These are phyloP conservation scores for Fragaria iinumae DNA, from an alignment of 306 rosid species.

Conservation along the genomic window DNA sequence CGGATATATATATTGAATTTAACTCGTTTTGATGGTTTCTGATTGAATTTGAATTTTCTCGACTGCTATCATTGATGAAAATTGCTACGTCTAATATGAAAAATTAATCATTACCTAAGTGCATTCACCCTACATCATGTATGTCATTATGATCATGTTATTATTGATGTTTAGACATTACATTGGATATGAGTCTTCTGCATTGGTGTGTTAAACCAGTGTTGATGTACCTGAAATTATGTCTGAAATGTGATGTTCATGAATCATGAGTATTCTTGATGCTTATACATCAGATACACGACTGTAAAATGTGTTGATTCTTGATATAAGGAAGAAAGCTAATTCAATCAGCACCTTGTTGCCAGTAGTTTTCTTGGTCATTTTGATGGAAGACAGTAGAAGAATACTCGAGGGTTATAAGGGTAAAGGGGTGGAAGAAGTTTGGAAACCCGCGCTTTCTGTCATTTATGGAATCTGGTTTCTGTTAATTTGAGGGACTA, in stretches of 20 bases:
- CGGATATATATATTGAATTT: not conserved
- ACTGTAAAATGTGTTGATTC: not conserved
- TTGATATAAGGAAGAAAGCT: not conserved
- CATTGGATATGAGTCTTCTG: not conserved
- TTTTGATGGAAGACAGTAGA: not conserved
- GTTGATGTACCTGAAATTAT: not conserved
- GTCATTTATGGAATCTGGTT: not conserved
- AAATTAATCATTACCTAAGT: not conserved
- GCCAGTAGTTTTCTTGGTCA: not conserved
- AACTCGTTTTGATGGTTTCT: not conserved
- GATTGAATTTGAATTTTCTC: not conserved
- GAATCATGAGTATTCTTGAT: not conserved
- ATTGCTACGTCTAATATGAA: not conserved
- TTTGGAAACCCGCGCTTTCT: not conserved
- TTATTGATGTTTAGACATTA: not conserved
- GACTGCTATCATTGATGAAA: conserved; percentile 5
- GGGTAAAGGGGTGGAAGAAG: not conserved
- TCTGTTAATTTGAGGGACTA: not conserved
- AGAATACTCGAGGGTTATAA: not conserved
- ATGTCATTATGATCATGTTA: not conserved
- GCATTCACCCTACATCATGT: conserved; percentile 1
- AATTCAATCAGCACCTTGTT: not conserved
- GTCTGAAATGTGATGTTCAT: not conserved
- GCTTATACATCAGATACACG: not conserved
- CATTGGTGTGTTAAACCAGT: not conserved